Base-by-base conservation (phyloP, 2,329 filamentous ascomycete genomes). In the Bertia moriformis region DNA sequence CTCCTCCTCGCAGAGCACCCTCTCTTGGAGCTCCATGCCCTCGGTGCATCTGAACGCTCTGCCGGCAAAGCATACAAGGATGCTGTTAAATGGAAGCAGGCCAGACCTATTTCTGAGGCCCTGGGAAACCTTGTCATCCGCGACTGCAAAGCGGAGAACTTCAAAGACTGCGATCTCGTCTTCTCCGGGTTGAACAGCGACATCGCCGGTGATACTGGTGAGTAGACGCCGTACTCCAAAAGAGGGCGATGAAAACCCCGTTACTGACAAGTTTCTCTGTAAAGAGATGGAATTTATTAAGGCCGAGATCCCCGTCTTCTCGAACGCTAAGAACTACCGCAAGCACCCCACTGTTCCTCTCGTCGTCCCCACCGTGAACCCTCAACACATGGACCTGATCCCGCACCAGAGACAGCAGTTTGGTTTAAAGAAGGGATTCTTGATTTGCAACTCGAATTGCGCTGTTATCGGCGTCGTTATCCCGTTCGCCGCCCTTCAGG, bases 391-490 rank as follows among this genome's bases (percentile, higher is more conserved):
- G 18, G 5, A 42, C 17, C 17, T 18, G 10, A 41, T 42, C 27
- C 39, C 41, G 13, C 4, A 39, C 15, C 41, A 42, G 29, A 36
- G 39, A 18, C 18, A 14, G 15, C 4, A 38, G 3, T 19, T 20
- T 19, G 2, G 36, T 4, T 20, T 42, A 2, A 13, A 40, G 12
- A 42, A 41, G 27, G 41, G 41, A 7, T 22, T 42, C 24, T 19
- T 42, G 3, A 15, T 42, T 2, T 38, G 39, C 30, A 42, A 42
- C 18, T 37, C 39, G 2, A 42, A 42, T 17, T 42, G 41, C 18
- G 39, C 41, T 12, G 39, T 41, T 5, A 19, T 41, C 14, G 41
- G 41, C 13, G 17, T 42, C 4, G 41, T 38, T 3, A 15, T 42
- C 18, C 32, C 32, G 10, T 35, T 35, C 15, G 32, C 32, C 7